Evolutionary conservation across 495 filamentous ascomycete species (phyloP).

Genomic region (Penicillium ucsense): DNA sequence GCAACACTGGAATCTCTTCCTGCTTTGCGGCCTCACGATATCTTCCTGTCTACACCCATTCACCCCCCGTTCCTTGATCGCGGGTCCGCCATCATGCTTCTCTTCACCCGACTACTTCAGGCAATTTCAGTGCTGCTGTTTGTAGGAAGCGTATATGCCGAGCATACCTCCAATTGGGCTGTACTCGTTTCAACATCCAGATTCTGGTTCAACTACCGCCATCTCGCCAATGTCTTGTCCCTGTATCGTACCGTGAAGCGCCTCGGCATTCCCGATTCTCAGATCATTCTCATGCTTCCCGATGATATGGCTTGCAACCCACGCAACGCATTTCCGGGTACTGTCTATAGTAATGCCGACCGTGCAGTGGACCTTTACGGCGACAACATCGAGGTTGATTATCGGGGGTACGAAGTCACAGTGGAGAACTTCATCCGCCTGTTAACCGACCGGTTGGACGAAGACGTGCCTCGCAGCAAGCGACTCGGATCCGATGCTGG

Average conservation of each 20-base stretch:
- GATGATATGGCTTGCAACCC: slow-evolving; percentile 99
- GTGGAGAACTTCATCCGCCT: slow-evolving; percentile 98
- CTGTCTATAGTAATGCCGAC: slow-evolving; percentile 96
- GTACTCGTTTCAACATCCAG: slow-evolving; percentile 96
- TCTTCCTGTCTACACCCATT: too few relatives aligned
- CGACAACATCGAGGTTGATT: slow-evolving; percentile 98
- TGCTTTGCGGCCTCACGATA: neutral
- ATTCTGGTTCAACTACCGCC: slow-evolving; percentile 99
- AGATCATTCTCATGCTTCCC: slow-evolving; percentile 98
- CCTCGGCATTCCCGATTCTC: slow-evolving; percentile 93
- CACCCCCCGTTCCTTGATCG: too few relatives aligned
- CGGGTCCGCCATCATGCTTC: slow-evolving; percentile 15
- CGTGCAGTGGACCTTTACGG: slow-evolving; percentile 93
- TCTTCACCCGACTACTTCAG: slow-evolving; percentile 18
- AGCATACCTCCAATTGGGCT: slow-evolving; percentile 98
- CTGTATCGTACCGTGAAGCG: slow-evolving; percentile 98
- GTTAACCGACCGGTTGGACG: slow-evolving; percentile 83
- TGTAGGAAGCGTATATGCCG: slow-evolving; percentile 41
- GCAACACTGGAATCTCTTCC: neutral
- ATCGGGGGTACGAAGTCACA: slow-evolving; percentile 95
- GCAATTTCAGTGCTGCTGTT: slow-evolving; percentile 36
- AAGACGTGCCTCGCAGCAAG: slow-evolving; percentile 91
- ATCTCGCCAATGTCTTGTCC: slow-evolving; percentile 94
- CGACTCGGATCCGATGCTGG: slow-evolving; percentile 83
- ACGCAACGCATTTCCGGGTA: slow-evolving; percentile 93